Evolutionary conservation across 441 rosid genomes (phyloP).

Genomic region (Rhodomyrtus psidioides): DNA sequence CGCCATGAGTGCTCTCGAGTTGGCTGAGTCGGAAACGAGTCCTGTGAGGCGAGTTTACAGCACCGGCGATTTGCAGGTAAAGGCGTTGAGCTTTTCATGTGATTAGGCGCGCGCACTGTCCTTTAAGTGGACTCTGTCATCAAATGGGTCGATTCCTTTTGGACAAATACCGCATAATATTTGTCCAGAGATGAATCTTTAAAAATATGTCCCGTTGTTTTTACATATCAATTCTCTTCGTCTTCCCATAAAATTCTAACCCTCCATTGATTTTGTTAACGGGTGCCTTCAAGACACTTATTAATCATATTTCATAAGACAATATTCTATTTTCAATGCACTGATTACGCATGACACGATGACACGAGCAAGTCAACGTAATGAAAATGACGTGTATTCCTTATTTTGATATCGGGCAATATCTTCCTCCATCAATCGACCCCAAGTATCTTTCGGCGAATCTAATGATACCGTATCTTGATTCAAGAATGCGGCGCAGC

Average conservation of each 20-base stretch:
- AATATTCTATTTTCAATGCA: not conserved
- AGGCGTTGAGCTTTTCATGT: not conserved
- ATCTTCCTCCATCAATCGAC: not conserved
- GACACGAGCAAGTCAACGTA: not conserved
- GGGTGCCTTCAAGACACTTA: not conserved
- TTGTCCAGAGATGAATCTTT: not conserved
- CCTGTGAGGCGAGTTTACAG: conserved; percentile 67
- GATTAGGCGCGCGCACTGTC: not conserved
- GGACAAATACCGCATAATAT: not conserved
- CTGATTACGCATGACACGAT: not conserved
- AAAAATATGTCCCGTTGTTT: not conserved
- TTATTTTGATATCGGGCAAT: not conserved
- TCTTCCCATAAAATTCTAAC: not conserved
- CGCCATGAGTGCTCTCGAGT: conserved; percentile 11
- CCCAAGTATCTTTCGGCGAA: not conserved
- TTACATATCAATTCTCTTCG: not conserved
- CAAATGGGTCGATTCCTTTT: not conserved
- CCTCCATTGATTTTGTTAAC: not conserved
- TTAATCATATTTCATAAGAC: not conserved
- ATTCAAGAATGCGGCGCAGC: not conserved
- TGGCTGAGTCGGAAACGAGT: conserved; percentile 28
- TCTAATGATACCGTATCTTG: not conserved
- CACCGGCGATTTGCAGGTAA: conserved; percentile 54
- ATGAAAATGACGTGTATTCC: not conserved
- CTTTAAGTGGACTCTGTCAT: not conserved